Base-by-base conservation (phyloP, 768 basidiomycete species). In the Tylopilus rubrobrunneus region DNA sequence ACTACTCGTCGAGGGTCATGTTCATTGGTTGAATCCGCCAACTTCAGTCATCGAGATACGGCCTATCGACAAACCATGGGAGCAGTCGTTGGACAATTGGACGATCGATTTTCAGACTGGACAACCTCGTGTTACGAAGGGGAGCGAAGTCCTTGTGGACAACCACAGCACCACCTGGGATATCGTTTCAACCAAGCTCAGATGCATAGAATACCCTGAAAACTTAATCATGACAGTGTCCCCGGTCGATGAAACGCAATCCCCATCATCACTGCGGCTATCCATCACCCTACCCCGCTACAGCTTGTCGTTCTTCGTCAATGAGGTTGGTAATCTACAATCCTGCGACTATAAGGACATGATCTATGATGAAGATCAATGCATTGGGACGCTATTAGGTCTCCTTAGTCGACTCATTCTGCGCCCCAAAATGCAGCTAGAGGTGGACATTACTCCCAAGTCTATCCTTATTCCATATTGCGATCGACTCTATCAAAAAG, bases 281-380 rank as follows among this genome's bases (percentile, higher is more conserved):
- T 41, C 40, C 3, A 14, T 49, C 15, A 42, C 21, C 3, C 28
- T 49, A 10, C 29, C 40, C 21, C 41, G 49, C 31, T 49, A 49
- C 3, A 19, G 7, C 36, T 37, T 37, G 15, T 37, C 36, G 7
- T 37, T 37, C 36, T 37, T 37, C 36, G 36, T 37, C 29, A 49
- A 49, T 2, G 31, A 42, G 1, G 31, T 0, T 5, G 8, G 7
- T 9, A 1, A 42, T 7, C 40, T 49, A 5, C 40, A 49, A 7
- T 49, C 49, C 49, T 7, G 21, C 23, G 40, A 49, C 21, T 49
- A 33, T 31, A 33, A 25, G 9, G 15, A 42, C 8, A 49, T 49
- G 49, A 19, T 49, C 19, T 49, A 49, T 10, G 49, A 49, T 25
- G 40, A 33, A 21, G 29, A 49, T 33, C 49, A 49, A 49, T 23